Base-by-base conservation (phyloP, 2,329 filamentous ascomycete species). In the Claviceps africana region DNA sequence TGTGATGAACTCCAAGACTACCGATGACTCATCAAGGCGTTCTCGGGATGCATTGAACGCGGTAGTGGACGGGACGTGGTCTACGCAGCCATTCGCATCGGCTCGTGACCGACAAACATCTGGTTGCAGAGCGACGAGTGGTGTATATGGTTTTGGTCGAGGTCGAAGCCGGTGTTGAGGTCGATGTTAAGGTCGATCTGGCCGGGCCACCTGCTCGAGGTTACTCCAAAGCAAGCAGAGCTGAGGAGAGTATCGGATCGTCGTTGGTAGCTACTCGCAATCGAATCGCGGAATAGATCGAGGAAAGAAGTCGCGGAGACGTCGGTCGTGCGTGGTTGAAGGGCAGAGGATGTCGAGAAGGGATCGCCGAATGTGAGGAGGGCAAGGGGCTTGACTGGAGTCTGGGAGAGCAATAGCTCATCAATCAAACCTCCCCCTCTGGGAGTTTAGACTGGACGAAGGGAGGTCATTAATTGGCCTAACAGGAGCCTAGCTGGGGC, bases 21-120 rank as follows among this genome's bases (percentile, higher is more conserved):
- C 28, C 44, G 28, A 22, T 15, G 31, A 39, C 25, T 39, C 45
- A 40, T 51, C 9, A 21, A 43, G 30, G 15, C 22, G 21, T 43
- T 39, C 39, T 37, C 19, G 48, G 39, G 44, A 44, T 45, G 45
- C 52, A 53, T 53, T 47, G 51, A 42, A 47, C n/a, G 43, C 17
- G 22, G 13, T 37, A 15, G n/a, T 11, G 28, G 45, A 30, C 17
- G 15, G 25, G 39, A 21, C 9, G 48, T 22, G 43, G 22, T 48
- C 44, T 51, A 43, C 30, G 45, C 25, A 17, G 43, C 25, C 44
- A 30, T 45, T 48, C 48, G 52, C 44, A 31, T 43, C n/a, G 13
- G 31, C 22, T 17, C 31, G 17, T 40, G 37, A 44, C 31, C 22
- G 35, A 19, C 13, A 21, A 15, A 22, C 40, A 47, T 47, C 19